Evolutionary conservation across 495 filamentous ascomycete genomes (phyloP), one percentile per base, ranked within the genome.

Genomic region (Penicillium fimorum): DNA sequence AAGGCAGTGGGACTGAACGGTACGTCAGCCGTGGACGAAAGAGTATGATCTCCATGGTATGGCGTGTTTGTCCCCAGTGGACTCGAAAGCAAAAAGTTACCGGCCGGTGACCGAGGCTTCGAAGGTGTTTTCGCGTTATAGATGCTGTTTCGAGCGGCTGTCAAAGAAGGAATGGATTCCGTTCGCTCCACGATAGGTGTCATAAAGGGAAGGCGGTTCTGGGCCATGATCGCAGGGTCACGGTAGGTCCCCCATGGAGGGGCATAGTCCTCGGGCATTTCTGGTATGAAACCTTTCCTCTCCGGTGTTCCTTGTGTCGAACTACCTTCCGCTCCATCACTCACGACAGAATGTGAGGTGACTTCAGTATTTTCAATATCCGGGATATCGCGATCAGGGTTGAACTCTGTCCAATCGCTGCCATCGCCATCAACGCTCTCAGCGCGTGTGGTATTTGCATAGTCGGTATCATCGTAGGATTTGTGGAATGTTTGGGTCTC

Each of bases 111-210:
- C 29, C 60, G 58, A 18, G 71, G 71, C 61, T 84, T 84, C 35
- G 81, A 90, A 7, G 91, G 92, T 2, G 90, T 94, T 65, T 92
- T 95, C 24, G 82, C 76, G 62, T 76, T 79, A 67, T 85, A 84
- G 46, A 71, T 79, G 74, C 61, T 82, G 76, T 47, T 84, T 70
- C 64, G 77, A 69, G 64, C 75, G 59, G 59, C 76, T 2, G 87
- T 87, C 45, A 82, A 77, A 25, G 87, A 74, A 24, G 84, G 86
- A 20, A 96, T 67, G 0, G 91, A 88, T 71, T 98, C 94, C 0
- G 94, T 98, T 61, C 87, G 87, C 68, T 98, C 94, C 7, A 93
- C 90, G 56, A 98, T 98, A 12, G 94, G 94, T 1, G 94, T 98
- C 94, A 98, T 98, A 70, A 96, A 97, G 35, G 92, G 94, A 8